Conservation (phyloP, 2,329 filamentous ascomycete species). For the Kalaharituber pfeilii region DNA sequence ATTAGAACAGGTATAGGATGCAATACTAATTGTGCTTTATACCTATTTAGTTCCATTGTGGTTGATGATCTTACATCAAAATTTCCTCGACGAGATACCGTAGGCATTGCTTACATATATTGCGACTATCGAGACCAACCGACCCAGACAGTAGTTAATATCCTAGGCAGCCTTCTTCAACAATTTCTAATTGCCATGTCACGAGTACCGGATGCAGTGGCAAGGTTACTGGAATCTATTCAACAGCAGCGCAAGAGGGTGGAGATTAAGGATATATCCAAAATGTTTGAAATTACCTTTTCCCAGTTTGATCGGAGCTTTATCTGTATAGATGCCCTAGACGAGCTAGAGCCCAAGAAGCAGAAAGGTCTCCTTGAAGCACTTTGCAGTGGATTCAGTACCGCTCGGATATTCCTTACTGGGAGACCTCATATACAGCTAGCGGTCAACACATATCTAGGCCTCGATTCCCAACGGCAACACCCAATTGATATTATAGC, state of each 20-base stretch:
- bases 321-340: not conserved
- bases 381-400: not conserved
- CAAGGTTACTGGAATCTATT: too few relatives aligned
- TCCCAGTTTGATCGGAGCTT: not conserved
- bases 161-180: not conserved
- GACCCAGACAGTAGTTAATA: not conserved
- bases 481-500: too few relatives aligned
- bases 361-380: not conserved
- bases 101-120: not conserved
- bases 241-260: not conserved
- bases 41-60: not conserved
- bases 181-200: not conserved
- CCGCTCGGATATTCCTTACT: slow-evolving; percentile 2
- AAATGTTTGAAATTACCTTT: not conserved
- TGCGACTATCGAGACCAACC: not conserved
- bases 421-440: not conserved
- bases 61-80: not conserved
- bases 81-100: not conserved
- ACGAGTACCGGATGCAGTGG: not conserved
- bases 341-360: not conserved
- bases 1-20: not conserved
- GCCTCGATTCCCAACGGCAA: not conserved
- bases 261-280: not conserved
- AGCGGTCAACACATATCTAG: not conserved
- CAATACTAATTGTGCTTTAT: not conserved